These are phyloP conservation scores for Periglandula ipomoeae DNA, from an alignment of 2,329 filamentous ascomycete species.

Conservation along the genomic window DNA sequence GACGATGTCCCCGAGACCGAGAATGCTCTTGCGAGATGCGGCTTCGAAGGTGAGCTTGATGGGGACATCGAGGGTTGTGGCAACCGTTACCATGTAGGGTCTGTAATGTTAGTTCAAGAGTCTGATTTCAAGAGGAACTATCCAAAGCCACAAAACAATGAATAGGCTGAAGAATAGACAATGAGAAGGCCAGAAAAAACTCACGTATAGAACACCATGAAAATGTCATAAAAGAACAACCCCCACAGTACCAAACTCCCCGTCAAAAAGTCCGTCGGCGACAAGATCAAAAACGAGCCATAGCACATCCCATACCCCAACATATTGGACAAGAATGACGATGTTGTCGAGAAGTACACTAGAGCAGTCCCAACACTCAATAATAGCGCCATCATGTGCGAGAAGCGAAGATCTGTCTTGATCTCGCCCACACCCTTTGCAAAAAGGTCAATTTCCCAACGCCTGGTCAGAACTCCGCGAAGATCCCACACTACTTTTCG, in stretches of 20 bases:
- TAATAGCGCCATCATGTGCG: constrained; percentile 46
- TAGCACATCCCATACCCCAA: constrained; percentile 86
- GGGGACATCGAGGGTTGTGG: constrained; percentile 80
- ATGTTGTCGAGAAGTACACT: constrained; percentile 57
- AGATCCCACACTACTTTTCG: constrained; percentile 34
- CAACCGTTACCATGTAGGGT: constrained; percentile 79
- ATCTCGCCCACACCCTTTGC: constrained; percentile 42
- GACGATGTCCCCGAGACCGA: constrained; percentile 90
- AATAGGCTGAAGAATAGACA: neutral
- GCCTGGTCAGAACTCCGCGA: constrained; percentile 38
- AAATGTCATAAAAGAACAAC: constrained; percentile 90
- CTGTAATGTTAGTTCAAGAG: constrained; percentile 26
- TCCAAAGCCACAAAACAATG: no score
- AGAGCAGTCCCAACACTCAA: constrained; percentile 45
- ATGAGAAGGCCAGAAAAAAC: constrained; percentile 19
- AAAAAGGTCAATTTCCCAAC: constrained; percentile 41
- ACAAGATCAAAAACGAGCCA: constrained; percentile 70
- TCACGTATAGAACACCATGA: constrained; percentile 80
- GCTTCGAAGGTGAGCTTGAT: constrained; percentile 77
- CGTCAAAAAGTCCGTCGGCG: constrained; percentile 78
- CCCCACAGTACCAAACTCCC: constrained; percentile 68
- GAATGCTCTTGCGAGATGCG: constrained; percentile 65
- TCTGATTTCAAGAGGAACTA: no score
- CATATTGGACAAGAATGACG: constrained; percentile 63
- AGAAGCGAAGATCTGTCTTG: constrained; percentile 44